phyloP scores from a whole-genome alignment of 345 rosid genomes.

The Syzygium oleosum region DNA sequence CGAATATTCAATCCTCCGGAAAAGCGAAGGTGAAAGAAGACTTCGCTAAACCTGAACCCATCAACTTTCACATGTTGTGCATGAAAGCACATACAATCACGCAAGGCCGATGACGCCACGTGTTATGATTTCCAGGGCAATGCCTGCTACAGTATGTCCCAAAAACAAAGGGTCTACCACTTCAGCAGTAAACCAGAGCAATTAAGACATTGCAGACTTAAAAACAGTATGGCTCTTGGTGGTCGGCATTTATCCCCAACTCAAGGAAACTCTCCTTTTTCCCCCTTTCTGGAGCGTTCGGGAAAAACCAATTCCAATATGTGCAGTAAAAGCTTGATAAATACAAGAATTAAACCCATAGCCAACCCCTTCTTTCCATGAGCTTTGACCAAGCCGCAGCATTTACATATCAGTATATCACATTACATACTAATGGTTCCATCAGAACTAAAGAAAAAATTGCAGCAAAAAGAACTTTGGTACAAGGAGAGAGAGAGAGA shows the following conservation, averaged over 20 bases:
- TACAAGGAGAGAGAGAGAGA: not conserved
- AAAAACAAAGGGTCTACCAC: not conserved
- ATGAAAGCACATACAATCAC: not conserved
- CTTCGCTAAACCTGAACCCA: not conserved
- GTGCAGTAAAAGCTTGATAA: not conserved
- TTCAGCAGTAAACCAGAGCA: not conserved
- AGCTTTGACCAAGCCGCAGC: conserved; percentile 5
- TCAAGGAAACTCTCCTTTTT: not conserved
- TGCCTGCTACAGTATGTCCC: not conserved
- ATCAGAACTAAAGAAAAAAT: not conserved
- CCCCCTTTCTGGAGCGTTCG: not conserved
- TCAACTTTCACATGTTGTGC: not conserved
- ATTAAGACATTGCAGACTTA: not conserved
- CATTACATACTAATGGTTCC: not conserved
- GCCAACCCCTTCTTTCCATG: not conserved
- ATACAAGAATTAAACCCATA: not conserved
- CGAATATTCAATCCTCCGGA: not conserved
- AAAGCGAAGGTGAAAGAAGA: not conserved
- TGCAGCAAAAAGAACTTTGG: not conserved
- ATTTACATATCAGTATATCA: conserved; percentile 1
- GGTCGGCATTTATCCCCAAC: not conserved
- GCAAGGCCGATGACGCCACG: not conserved
- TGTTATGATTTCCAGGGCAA: not conserved
- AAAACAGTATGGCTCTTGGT: not conserved
- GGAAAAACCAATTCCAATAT: not conserved